These are phyloP conservation scores for Penicillium sp. DNA, from an alignment of 2,329 filamentous ascomycete genomes.

Conservation along the genomic window DNA sequence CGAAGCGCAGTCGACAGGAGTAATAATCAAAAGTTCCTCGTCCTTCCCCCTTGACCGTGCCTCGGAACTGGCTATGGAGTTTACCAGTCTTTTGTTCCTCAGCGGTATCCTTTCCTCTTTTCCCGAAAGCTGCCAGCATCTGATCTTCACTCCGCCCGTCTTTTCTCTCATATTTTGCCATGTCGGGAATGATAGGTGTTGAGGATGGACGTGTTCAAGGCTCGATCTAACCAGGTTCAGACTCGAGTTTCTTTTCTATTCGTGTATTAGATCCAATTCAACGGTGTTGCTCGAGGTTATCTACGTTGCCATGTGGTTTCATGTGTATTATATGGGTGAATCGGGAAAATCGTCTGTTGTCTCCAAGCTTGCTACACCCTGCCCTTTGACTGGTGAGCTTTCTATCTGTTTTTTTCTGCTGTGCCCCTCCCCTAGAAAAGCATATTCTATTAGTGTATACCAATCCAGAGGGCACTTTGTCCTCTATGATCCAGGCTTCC, in stretches of 20 bases:
- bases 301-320: conserved; percentile 5
- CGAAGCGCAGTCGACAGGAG: conserved; percentile 74
- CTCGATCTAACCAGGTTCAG: background rate
- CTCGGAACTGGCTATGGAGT: conserved; percentile 12
- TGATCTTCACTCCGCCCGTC: background rate
- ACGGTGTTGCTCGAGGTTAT: conserved; percentile 13
- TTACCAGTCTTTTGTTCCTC: conserved; percentile 1
- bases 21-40: conserved; percentile 30
- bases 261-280: conserved; percentile 21
- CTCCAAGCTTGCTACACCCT: background rate
- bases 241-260: conserved; percentile 2
- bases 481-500: too few species aligned
- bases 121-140: background rate
- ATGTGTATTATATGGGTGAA: conserved; percentile 2
- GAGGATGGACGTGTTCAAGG: background rate
- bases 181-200: background rate
- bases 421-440: too few species aligned
- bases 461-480: too few species aligned
- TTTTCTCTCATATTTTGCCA: background rate
- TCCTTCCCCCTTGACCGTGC: conserved; percentile 1
- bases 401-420: too few species aligned
- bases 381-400: too few species aligned
- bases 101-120: background rate
- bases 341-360: background rate
- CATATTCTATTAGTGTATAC: too few species aligned